Base-by-base conservation (phyloP, 2,329 filamentous ascomycete genomes). In the Harringtonia lauricola region DNA sequence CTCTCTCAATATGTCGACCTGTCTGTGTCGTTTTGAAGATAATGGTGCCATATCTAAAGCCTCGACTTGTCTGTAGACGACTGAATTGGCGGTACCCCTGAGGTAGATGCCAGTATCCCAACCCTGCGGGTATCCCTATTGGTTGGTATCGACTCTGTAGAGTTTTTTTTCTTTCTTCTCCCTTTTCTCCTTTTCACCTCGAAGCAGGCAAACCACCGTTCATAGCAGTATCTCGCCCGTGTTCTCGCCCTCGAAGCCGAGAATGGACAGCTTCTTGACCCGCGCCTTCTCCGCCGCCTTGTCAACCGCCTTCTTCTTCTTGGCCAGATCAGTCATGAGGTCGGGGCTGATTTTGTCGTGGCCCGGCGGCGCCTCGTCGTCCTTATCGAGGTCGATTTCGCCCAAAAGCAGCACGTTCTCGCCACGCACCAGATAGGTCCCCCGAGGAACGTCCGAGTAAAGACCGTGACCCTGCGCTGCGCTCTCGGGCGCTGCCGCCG, bases 381-480 rank as follows among this genome's bases (percentile, higher is more conserved):
- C 92, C 58, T 84, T 87, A 68, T 98, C 92, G 21, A 98, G 77
- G 61, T 98, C 92, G 55, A 98, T 94, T 64, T 96, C 94, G 31
- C 92, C 92, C 17, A 96, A 74, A 36, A 98, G 71, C 41, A 95
- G 72, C n/a, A 98, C 92, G 61, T 98, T 98, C 67, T 98, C 92
- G 53, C 92, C 92, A 47, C 92, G 76, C 37, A 98, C 86, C 30
- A 96, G 76, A 66, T 92, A 96, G 50, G 94, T 79, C 40, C 92
- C 92, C 46, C 87, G 79, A 12, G 79, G 72, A 47, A 94, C 76
- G 60, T 98, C 92, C 48, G 87, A 86, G 60, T 87, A 96, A 41
- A 94, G 59, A 12, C 70, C 70, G 28, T 59, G 57, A 54, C 65
- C 48, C 53, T 60, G 44, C 52, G 63, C 50, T 10, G 57, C 52